Evolutionary conservation across 1,139 yeast genomes (phyloP).

Genomic region (Yamadazyma taylorii): DNA sequence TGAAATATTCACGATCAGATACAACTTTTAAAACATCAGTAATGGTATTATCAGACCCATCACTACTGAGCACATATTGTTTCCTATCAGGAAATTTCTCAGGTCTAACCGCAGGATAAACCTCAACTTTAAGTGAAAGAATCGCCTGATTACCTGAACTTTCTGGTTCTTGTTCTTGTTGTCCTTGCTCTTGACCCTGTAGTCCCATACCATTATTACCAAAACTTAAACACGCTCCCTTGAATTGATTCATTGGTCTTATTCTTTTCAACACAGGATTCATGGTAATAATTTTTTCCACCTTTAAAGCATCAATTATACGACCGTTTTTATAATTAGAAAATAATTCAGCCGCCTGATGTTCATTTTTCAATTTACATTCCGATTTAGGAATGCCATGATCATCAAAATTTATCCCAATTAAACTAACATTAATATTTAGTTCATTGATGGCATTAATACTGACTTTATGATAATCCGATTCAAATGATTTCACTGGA

Average conservation of each 20-base stretch:
- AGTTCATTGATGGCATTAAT: constrained; percentile 20
- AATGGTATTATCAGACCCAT: constrained; percentile 8
- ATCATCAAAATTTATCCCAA: constrained; percentile 30
- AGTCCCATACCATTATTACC: constrained; percentile 8
- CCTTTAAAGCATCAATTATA: constrained; percentile 18
- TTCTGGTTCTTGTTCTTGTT: too few species aligned
- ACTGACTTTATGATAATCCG: constrained; percentile 18
- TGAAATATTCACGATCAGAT: constrained; percentile 16
- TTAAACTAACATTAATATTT: constrained; percentile 26
- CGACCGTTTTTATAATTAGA: constrained; percentile 14
- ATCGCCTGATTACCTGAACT: neutral
- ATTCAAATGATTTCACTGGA: constrained; percentile 14
- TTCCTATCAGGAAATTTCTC: constrained; percentile 38
- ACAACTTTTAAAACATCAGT: constrained; percentile 15
- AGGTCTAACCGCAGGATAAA: constrained; percentile 60
- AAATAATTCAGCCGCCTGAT: constrained; percentile 18
- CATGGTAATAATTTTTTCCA: constrained; percentile 13
- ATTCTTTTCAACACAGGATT: constrained; percentile 33
- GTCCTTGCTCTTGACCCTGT: neutral
- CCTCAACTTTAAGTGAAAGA: constrained; percentile 50
- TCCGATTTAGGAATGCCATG: constrained; percentile 4
- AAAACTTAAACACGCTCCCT: constrained; percentile 26
- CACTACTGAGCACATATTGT: constrained; percentile 25
- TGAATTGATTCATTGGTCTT: constrained; percentile 36
- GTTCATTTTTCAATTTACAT: constrained; percentile 10